phyloP scores from a whole-genome alignment of 306 rosid species.

The Senna tora region DNA sequence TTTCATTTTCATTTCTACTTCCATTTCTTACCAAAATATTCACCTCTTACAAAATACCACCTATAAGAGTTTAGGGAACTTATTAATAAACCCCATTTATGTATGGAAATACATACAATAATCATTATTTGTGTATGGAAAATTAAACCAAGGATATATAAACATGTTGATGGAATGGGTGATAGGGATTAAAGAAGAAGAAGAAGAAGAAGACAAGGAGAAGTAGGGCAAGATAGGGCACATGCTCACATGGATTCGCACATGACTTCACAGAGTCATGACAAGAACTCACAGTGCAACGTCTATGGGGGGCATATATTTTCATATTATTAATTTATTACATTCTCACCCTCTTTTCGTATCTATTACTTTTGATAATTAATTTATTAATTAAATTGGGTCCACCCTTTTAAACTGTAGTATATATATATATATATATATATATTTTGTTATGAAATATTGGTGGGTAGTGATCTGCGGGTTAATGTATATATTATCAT shows the following conservation, averaged over 20 bases:
- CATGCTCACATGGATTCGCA: conserved; percentile 65
- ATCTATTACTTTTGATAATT: not conserved
- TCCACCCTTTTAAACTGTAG: not conserved
- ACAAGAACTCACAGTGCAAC: conserved; percentile 37
- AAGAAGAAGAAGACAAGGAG: conserved; percentile 13
- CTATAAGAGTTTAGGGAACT: too few relatives aligned
- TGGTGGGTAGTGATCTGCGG: not conserved
- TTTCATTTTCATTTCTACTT: too few relatives aligned
- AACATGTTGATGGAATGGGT: not conserved
- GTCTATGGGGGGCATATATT: not conserved
- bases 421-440: too few relatives aligned
- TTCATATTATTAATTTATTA: not conserved
- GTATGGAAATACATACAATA: too few relatives aligned
- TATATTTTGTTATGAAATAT: not conserved
- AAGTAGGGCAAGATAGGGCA: conserved; percentile 35
- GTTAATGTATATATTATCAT: not conserved
- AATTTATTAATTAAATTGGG: too few relatives aligned
- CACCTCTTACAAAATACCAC: too few relatives aligned
- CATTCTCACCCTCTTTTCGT: conserved; percentile 1
- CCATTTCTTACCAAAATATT: too few relatives aligned
- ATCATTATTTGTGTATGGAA: too few relatives aligned
- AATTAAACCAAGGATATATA: too few relatives aligned
- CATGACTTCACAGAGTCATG: conserved; percentile 39
- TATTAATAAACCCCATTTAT: too few relatives aligned
- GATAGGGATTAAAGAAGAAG: not conserved